Evolutionary conservation across 2,329 filamentous ascomycete species (phyloP).

Genomic region (Colletotrichum sp.): DNA sequence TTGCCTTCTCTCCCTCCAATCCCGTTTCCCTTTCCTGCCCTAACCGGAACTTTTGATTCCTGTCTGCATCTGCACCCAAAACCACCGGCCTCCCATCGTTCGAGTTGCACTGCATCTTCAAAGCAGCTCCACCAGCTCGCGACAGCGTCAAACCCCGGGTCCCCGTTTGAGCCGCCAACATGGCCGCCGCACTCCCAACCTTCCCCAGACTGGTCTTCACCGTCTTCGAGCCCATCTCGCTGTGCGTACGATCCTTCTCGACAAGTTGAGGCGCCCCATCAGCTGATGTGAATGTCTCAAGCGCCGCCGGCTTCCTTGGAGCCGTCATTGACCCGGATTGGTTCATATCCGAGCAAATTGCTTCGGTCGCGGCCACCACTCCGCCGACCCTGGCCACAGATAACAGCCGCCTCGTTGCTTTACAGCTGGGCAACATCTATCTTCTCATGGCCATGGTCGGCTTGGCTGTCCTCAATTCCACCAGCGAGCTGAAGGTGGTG

Average conservation of each 20-base stretch:
- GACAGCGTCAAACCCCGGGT: background rate
- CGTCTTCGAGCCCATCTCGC: conserved; percentile 70
- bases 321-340: conserved; percentile 61
- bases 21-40: background rate
- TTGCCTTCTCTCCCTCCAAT: background rate
- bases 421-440: conserved; percentile 75
- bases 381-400: conserved; percentile 40
- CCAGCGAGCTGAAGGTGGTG: conserved; percentile 69
- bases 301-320: conserved; percentile 63
- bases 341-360: conserved; percentile 70
- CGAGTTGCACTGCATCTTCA: background rate
- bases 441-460: conserved; percentile 69
- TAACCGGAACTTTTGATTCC: background rate
- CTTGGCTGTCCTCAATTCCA: conserved; percentile 67
- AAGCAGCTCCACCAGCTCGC: background rate
- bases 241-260: conserved; percentile 50
- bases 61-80: background rate
- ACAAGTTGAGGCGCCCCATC: background rate
- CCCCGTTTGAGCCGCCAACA: conserved; percentile 29
- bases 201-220: conserved; percentile 72
- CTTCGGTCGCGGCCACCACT: conserved; percentile 29
- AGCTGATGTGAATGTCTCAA: conserved; percentile 33
- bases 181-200: conserved; percentile 67
- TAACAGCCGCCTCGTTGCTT: conserved; percentile 61
- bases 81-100: background rate